A percentile compares a stretch with the other conserved stretches of the same genome.
Conservation (phyloP, 768 basidiomycete species). For the Pleurotus giganteus region DNA sequence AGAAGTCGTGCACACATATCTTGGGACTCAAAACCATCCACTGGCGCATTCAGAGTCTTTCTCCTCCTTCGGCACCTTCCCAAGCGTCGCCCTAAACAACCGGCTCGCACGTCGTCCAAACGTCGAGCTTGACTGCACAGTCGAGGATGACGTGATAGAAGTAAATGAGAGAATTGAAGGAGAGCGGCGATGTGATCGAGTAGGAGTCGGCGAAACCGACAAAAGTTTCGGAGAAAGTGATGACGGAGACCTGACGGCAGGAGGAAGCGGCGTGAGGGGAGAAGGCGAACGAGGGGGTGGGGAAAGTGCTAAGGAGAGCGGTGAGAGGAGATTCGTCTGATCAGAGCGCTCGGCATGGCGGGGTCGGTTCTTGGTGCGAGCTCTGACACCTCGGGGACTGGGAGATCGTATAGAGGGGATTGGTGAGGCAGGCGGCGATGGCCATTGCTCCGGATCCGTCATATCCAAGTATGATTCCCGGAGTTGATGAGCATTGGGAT, state of each 20-base stretch:
- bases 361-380: not conserved
- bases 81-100: not conserved
- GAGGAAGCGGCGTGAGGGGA: not conserved
- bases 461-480: conserved; percentile 5
- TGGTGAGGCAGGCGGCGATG: conserved; percentile 1
- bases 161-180: not conserved
- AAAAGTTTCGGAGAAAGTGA: not conserved
- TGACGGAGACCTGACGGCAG: not conserved
- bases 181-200: not conserved
- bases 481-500: not conserved
- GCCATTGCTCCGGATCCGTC: conserved; percentile 5
- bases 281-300: not conserved
- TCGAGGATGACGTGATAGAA: not conserved
- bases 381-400: not conserved
- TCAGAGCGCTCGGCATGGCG: not conserved
- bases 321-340: not conserved
- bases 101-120: conserved; percentile 4
- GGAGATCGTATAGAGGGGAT: not conserved
- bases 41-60: not conserved
- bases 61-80: not conserved
- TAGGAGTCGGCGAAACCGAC: not conserved
- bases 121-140: not conserved
- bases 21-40: not conserved
- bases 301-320: not conserved
- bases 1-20: too few species aligned